Conservation (phyloP, 805 yeast species). For the Wickerhamiella sergipiensis region DNA sequence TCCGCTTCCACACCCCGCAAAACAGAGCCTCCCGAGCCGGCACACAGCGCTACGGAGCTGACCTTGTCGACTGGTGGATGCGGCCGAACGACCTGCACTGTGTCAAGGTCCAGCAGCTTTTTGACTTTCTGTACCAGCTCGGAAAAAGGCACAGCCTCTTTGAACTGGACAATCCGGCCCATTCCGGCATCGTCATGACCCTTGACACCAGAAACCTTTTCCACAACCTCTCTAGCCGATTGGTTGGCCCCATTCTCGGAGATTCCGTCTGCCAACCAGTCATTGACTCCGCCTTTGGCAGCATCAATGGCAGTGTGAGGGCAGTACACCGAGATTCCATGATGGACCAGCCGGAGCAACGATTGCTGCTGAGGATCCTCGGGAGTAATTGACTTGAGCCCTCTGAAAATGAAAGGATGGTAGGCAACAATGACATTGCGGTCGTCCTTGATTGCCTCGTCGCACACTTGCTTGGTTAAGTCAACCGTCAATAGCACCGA, state of each 20-base stretch:
- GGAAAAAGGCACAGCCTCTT: constrained; percentile 30
- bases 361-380: constrained; percentile 72
- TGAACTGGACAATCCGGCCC: constrained; percentile 56
- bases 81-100: constrained; percentile 44
- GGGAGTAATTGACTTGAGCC: constrained; percentile 60
- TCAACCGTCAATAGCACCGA: constrained; percentile 63
- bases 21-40: constrained; percentile 85
- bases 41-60: constrained; percentile 66
- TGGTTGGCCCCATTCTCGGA: constrained; percentile 20
- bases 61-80: constrained; percentile 13
- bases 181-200: constrained; percentile 52
- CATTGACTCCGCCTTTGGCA: constrained; percentile 85
- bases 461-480: constrained; percentile 66
- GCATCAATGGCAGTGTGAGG: constrained; percentile 98
- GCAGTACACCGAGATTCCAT: constrained; percentile 76
- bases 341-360: constrained; percentile 53
- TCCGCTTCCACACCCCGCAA: constrained; percentile 47
- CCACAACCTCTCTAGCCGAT: constrained; percentile 24
- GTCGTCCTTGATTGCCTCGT: constrained; percentile 56
- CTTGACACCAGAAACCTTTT: constrained; percentile 29
- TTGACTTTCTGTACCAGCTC: constrained; percentile 42
- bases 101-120: constrained; percentile 33
- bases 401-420: constrained; percentile 88
- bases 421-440: constrained; percentile 64
- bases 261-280: constrained; percentile 65